Evolutionary conservation across 2,329 filamentous ascomycete genomes (phyloP).

Genomic region (Ambrosiella beaveri): DNA sequence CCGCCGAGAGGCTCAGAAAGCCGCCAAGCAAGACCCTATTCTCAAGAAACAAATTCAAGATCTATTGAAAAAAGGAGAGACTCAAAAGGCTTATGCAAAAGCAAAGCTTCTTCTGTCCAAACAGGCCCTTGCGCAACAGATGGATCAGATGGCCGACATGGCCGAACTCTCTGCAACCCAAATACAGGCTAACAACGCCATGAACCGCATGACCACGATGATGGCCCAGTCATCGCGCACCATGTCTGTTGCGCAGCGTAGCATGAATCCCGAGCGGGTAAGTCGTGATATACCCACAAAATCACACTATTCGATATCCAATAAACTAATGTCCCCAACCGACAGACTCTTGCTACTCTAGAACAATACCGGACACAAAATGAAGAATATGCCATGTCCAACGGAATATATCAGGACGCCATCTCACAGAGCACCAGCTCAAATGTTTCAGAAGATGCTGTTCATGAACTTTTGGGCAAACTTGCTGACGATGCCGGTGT

Average conservation of each 20-base stretch:
- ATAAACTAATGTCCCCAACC: not conserved
- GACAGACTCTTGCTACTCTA: conserved; percentile 38
- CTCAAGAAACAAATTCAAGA: conserved; percentile 47
- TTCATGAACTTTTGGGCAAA: conserved; percentile 70
- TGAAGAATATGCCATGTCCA: conserved; percentile 46
- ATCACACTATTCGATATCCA: not conserved
- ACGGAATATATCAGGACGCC: conserved; percentile 70
- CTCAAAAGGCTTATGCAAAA: conserved; percentile 45
- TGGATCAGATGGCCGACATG: conserved; percentile 49
- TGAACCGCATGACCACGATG: conserved; percentile 49
- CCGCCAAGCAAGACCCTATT: conserved; percentile 41
- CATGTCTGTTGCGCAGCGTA: conserved; percentile 41
- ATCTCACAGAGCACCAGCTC: conserved; percentile 60
- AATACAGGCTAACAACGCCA: conserved; percentile 47
- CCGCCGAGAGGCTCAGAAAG: conserved; percentile 42
- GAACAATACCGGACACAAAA: conserved; percentile 45
- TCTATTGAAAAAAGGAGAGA: conserved; percentile 45
- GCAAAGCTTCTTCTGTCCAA: conserved; percentile 45
- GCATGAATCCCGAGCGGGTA: conserved; percentile 40
- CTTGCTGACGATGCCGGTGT: conserved; percentile 79
- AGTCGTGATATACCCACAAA: conserved; percentile 7
- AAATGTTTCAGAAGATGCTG: conserved; percentile 63
- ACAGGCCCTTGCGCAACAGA: conserved; percentile 43
- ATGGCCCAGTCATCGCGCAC: conserved; percentile 42
- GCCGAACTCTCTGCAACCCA: conserved; percentile 41